Evolutionary conservation across 2,329 filamentous ascomycete species (phyloP).

Genomic region (Septoria petroselini): DNA sequence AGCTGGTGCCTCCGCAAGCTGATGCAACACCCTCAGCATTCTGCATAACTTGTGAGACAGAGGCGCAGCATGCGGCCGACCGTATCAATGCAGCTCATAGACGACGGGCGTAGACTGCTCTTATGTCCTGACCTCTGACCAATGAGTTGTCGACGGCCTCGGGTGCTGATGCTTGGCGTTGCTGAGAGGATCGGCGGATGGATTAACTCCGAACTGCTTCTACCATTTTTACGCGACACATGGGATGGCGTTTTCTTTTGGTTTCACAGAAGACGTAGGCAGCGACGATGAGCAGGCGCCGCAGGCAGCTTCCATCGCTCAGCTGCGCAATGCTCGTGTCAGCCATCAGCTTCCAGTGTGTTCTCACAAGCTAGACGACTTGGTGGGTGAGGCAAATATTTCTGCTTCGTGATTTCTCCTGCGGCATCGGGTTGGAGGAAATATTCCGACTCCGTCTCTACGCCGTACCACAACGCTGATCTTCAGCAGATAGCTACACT

Average conservation of each 20-base stretch:
- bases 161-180: background rate
- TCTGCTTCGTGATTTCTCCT: background rate
- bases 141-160: background rate
- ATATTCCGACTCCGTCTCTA: slow-evolving; percentile 10
- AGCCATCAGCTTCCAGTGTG: slow-evolving; percentile 21
- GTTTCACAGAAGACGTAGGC: slow-evolving; percentile 60
- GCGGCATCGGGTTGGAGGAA: no score
- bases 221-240: background rate
- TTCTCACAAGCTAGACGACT: slow-evolving; percentile 44
- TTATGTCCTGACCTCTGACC: background rate
- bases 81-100: slow-evolving; percentile 1
- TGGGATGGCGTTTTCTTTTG: slow-evolving; percentile 53
- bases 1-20: no score
- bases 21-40: no score
- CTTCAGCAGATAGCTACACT: slow-evolving; percentile 52
- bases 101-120: background rate
- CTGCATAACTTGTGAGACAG: background rate
- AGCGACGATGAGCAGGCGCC: slow-evolving; percentile 35
- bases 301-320: background rate
- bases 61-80: background rate
- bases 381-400: slow-evolving; percentile 44
- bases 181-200: background rate
- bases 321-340: slow-evolving; percentile 11
- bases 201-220: background rate
- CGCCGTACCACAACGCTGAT: background rate